phyloP scores from a whole-genome alignment of 1,284 basidiomycete species.

The Ganoderma lingzhi region DNA sequence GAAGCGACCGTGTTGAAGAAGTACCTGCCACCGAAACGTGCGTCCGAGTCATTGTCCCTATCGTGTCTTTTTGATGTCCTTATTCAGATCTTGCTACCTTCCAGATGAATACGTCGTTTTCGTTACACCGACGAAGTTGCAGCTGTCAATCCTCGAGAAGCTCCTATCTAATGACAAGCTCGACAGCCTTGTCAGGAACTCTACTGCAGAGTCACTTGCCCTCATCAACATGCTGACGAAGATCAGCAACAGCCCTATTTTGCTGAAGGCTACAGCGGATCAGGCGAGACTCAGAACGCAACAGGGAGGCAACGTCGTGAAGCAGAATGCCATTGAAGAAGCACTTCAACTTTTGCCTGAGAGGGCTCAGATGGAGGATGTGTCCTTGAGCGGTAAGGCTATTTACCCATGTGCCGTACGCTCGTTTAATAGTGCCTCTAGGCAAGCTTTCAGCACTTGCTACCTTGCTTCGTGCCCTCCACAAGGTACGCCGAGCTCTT shows the following conservation, averaged over 20 bases:
- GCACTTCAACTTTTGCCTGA: conserved; percentile 76
- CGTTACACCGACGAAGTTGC: conserved; percentile 83
- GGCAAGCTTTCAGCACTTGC: conserved; percentile 87
- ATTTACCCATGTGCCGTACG: background rate
- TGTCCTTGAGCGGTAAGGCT: conserved; percentile 76
- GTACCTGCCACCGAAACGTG: conserved; percentile 92
- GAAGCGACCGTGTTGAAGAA: conserved; percentile 85
- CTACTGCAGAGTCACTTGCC: conserved; percentile 84
- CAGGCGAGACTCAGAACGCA: conserved; percentile 55
- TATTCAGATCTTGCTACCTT: conserved; percentile 8
- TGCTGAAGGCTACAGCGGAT: conserved; percentile 79
- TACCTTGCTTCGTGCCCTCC: conserved; percentile 73
- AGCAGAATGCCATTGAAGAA: conserved; percentile 62
- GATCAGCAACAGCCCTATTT: conserved; percentile 92
- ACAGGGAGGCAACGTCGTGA: conserved; percentile 47
- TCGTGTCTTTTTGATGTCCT: background rate
- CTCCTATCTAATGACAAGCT: conserved; percentile 77
- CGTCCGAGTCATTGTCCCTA: conserved; percentile 38
- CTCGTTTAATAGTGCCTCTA: conserved; percentile 38
- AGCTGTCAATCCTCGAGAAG: conserved; percentile 82
- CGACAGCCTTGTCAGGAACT: conserved; percentile 69
- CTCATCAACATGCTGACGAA: conserved; percentile 86
- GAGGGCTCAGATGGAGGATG: conserved; percentile 68
- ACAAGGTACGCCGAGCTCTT: conserved; percentile 51
- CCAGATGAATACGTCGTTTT: conserved; percentile 97